Conservation (phyloP, 148 eudicot genomes). For the Fagopyrum esculentum region DNA sequence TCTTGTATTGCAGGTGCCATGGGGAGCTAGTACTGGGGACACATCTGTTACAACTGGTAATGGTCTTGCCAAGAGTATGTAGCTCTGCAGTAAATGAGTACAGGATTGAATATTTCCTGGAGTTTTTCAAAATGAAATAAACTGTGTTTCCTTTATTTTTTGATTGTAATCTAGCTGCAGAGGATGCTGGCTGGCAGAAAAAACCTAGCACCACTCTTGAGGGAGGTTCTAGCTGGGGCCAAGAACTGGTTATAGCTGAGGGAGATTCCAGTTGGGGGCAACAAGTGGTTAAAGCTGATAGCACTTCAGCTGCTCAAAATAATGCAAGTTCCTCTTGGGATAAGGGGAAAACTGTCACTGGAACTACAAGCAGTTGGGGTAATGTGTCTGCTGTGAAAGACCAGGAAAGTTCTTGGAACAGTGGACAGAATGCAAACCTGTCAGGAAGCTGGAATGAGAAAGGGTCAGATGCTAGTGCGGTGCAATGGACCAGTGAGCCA, state of each 20-base stretch:
- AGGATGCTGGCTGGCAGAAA: constrained; percentile 39
- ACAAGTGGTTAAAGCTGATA: constrained; percentile 8
- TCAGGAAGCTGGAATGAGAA: neutral
- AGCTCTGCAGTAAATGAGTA: neutral
- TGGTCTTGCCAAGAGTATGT: constrained; percentile 32
- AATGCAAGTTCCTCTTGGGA: neutral
- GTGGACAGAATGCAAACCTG: too few species aligned
- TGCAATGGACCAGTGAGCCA: constrained; percentile 1
- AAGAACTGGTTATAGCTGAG: constrained; percentile 11
- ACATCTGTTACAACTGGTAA: constrained; percentile 23
- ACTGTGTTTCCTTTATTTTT: constrained; percentile 7
- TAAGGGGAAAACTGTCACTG: neutral
- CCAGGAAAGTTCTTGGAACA: too few species aligned
- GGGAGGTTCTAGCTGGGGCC: constrained; percentile 8
- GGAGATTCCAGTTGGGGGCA: constrained; percentile 21
- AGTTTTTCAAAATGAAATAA: neutral
- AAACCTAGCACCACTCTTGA: constrained; percentile 5
- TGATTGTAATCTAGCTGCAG: constrained; percentile 20
- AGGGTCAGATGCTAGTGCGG: neutral
- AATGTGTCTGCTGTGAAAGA: neutral
- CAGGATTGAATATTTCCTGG: neutral
- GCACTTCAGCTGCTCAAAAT: neutral
- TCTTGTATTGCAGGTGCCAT: constrained; percentile 32
- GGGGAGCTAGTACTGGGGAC: constrained; percentile 27
- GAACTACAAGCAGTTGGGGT: constrained; percentile 1